Percentiles rank a stretch among this genome's conserved stretches.
Conservation (phyloP, 192 early-diverging fungal species). For the Coemansia sp. region DNA sequence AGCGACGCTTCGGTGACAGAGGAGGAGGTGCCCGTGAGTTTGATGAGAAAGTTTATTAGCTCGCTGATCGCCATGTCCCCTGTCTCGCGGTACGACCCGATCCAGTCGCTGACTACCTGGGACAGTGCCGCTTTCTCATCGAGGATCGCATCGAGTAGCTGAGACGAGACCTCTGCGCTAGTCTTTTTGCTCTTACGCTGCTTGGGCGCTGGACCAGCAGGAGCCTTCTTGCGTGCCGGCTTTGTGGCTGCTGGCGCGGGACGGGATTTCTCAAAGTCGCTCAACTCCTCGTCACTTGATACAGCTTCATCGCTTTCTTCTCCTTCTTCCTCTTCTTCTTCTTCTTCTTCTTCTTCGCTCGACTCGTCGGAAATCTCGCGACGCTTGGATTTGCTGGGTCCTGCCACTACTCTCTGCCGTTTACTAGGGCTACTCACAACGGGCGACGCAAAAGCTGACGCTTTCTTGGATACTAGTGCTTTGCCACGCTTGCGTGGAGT, state of each 20-base stretch:
- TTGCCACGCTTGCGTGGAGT: constrained; percentile 46
- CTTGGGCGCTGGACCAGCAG: background rate
- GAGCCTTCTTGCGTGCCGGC: constrained; percentile 16
- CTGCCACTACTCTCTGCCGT: constrained; percentile 23
- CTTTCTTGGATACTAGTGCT: background rate
- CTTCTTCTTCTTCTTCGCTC: constrained; percentile 6
- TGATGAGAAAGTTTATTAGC: constrained; percentile 70
- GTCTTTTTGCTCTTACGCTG: background rate
- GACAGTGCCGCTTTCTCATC: constrained; percentile 61
- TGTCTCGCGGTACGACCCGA: constrained; percentile 62
- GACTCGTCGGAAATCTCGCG: background rate
- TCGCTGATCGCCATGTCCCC: constrained; percentile 62
- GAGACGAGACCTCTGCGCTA: constrained; percentile 3
- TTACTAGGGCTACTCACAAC: constrained; percentile 12
- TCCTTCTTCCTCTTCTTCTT: constrained; percentile 20
- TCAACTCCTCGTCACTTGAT: constrained; percentile 22
- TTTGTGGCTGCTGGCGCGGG: constrained; percentile 14
- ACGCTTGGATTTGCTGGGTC: constrained; percentile 3
- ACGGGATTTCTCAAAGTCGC: constrained; percentile 33
- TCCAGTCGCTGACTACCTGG: constrained; percentile 70
- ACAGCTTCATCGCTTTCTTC: constrained; percentile 5
- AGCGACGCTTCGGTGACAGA: constrained; percentile 51
- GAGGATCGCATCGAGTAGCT: constrained; percentile 52
- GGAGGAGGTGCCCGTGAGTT: constrained; percentile 61
- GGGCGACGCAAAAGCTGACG: constrained; percentile 30